phyloP scores from a whole-genome alignment of 768 basidiomycete species.

The Pluteus cervinus region DNA sequence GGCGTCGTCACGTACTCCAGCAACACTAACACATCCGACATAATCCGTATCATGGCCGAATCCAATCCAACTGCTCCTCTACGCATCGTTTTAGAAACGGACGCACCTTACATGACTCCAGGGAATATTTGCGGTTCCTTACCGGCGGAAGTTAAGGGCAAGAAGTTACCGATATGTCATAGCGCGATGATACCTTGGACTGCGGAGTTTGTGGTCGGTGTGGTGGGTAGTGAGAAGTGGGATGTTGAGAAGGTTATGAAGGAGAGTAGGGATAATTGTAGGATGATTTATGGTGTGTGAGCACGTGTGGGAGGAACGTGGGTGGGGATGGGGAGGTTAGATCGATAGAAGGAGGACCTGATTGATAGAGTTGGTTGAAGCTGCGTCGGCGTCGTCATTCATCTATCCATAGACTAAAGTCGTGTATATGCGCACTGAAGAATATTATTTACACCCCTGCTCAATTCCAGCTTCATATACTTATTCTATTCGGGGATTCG shows the following conservation, averaged over 20 bases:
- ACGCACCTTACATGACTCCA: conserved; percentile 86
- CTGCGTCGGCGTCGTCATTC: no score
- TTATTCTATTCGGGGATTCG: no score
- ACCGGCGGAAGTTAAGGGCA: conserved; percentile 45
- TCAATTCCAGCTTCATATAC: no score
- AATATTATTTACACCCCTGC: no score
- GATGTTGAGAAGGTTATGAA: conserved; percentile 51
- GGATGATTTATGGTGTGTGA: conserved; percentile 54
- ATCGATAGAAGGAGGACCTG: no score
- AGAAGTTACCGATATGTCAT: conserved; percentile 65
- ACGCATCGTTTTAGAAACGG: conserved; percentile 72
- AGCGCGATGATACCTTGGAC: conserved; percentile 85
- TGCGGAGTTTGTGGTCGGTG: conserved; percentile 61
- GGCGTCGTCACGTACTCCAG: conserved; percentile 79
- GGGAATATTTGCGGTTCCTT: conserved; percentile 61
- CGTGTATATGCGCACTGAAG: no score
- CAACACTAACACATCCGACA: conserved; percentile 63
- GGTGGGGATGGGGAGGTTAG: no score
- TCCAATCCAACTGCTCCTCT: conserved; percentile 16
- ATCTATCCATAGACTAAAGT: no score
- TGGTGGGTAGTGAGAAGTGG: conserved; percentile 42
- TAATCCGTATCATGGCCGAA: conserved; percentile 50
- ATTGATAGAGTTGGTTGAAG: no score
- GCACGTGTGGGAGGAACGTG: no score
- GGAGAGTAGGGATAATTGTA: conserved; percentile 60